Evolutionary conservation across 441 rosid genomes (phyloP).

Genomic region (Raphanus hybrid): DNA sequence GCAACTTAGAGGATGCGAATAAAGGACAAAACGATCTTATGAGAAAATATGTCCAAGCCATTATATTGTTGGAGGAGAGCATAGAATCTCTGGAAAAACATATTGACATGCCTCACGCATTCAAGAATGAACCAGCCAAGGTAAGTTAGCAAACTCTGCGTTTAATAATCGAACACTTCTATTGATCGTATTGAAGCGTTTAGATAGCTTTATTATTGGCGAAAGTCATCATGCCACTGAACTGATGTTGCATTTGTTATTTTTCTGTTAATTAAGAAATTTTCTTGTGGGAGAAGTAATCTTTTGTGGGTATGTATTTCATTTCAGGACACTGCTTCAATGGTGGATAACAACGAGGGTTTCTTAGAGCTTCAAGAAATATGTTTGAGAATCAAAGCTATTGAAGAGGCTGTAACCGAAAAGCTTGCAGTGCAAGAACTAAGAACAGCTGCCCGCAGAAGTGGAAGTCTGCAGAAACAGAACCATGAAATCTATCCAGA

Average conservation of each 20-base stretch:
- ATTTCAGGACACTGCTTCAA: slow-evolving; percentile 53
- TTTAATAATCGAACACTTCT: neutral
- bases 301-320: slow-evolving; percentile 12
- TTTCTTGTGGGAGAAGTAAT: slow-evolving; percentile 14
- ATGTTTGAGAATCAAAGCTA: slow-evolving; percentile 62
- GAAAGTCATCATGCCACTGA: neutral
- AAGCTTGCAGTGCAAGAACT: slow-evolving; percentile 55
- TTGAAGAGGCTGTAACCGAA: slow-evolving; percentile 65
- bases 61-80: slow-evolving; percentile 62
- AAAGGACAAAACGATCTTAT: slow-evolving; percentile 60
- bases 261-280: neutral
- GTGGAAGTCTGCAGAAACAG: slow-evolving; percentile 46
- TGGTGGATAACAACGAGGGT: slow-evolving; percentile 47
- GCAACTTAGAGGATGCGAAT: slow-evolving; percentile 62
- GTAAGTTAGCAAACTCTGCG: slow-evolving; percentile 44
- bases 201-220: slow-evolving; percentile 8
- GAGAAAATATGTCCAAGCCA: slow-evolving; percentile 57
- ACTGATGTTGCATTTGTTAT: slow-evolving; percentile 12
- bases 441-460: slow-evolving; percentile 55
- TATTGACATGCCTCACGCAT: slow-evolving; percentile 42
- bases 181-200: slow-evolving; percentile 23
- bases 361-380: slow-evolving; percentile 60
- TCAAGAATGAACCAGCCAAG: slow-evolving; percentile 47
- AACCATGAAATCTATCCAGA: slow-evolving; percentile 53
- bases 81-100: slow-evolving; percentile 69